Percentiles rank a stretch among this genome's conserved stretches.
Evolutionary conservation across 2,329 filamentous ascomycete species (phyloP).

Genomic region (Monosporascus sp.): DNA sequence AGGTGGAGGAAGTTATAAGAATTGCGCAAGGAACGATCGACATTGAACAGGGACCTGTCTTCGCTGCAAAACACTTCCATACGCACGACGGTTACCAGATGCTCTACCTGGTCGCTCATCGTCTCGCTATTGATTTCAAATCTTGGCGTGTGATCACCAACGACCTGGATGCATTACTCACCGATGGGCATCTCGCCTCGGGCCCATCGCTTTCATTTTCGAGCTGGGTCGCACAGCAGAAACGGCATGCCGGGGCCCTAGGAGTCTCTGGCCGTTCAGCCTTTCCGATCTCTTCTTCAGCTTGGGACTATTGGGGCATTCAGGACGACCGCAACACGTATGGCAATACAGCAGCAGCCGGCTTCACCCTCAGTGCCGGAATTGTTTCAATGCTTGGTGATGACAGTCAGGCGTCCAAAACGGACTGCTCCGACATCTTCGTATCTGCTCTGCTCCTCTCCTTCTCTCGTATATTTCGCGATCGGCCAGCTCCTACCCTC

Average conservation of each 20-base stretch:
- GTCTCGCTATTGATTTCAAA: conserved; percentile 44
- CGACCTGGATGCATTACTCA: conserved; percentile 45
- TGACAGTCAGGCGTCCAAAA: conserved; percentile 41
- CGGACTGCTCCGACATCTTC: conserved; percentile 48
- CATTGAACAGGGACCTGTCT: conserved; percentile 45
- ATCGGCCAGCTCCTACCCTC: conserved; percentile 43
- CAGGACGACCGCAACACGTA: conserved; percentile 38
- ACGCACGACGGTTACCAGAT: conserved; percentile 40
- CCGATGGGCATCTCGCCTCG: conserved; percentile 37
- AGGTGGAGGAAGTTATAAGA: conserved; percentile 35
- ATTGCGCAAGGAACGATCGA: conserved; percentile 39
- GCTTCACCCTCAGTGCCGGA: conserved; percentile 38
- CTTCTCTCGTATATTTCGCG: conserved; percentile 49
- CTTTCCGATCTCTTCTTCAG: conserved; percentile 32
- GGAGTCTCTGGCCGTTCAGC: conserved; percentile 27
- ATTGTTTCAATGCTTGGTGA: conserved; percentile 37
- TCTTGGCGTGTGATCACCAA: conserved; percentile 46
- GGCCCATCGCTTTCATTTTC: conserved; percentile 41
- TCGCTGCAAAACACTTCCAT: conserved; percentile 43
- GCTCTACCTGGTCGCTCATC: conserved; percentile 45
- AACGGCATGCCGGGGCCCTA: conserved; percentile 27
- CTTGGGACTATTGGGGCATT: conserved; percentile 44
- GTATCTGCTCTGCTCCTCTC: conserved; percentile 49
- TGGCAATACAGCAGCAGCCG: conserved; percentile 33
- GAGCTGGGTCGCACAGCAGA: conserved; percentile 44